Base-by-base conservation (phyloP, 2,329 filamentous ascomycete species). In the Penicillium sclerotigenum region DNA sequence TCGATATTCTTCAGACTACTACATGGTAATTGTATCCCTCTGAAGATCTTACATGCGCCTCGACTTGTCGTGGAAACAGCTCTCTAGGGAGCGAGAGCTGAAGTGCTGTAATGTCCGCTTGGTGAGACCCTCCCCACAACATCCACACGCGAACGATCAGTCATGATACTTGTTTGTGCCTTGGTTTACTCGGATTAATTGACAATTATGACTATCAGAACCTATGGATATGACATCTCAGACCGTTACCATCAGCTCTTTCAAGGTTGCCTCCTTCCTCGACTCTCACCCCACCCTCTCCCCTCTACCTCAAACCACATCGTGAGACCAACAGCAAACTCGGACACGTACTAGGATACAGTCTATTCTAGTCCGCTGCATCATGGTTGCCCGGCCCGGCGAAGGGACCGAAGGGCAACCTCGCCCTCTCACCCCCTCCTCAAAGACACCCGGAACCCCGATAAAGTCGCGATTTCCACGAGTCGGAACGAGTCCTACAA, bases 401-500 rank as follows among this genome's bases (percentile, higher is more conserved):
- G 74, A 76, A 57, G 63, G 65, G 57, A 64, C 60, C 59, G 73
- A 76, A 56, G 68, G 66, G 61, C 60, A 59, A 50, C 57, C 61
- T 52, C 67, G 65, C 58, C 71, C 70, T 47, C 63, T 68, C 56
- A 74, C 73, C 53, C 71, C 70, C 45, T 66, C 64, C 46, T 72
- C 73, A 46, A 73, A 67, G 58, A 66, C 66, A 29, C 65, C 72
- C 36, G 69, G 70, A 33, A 71, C 70, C 28, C 72, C 75, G 29
- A 68, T 68, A 48, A 75, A 74, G 67, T 59, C 68, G 56, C 70
- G 73, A 67, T 64, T 70, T 54, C 54, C 65, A 47, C 73, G 71
- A 71, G 66, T 70, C 51, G 68, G 70, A 48, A 71, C 73, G 52
- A 79, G 70, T 70, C 81, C 83, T 40, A 71, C 75, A 4, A 77